Conservation (phyloP, 371 early-diverging fungal species). For the Mucor plumbeus region DNA sequence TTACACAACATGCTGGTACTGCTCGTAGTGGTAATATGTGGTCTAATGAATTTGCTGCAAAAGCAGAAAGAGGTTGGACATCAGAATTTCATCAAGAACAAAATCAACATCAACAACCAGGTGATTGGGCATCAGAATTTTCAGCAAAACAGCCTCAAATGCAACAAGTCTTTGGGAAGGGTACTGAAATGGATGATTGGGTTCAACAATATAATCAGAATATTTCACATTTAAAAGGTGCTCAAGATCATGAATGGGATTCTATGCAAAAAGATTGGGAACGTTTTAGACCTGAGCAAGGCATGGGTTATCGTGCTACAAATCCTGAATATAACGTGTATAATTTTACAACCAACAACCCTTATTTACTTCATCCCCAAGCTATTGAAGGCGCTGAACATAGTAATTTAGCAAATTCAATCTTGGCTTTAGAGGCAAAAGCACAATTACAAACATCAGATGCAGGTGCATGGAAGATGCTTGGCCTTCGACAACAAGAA, state of each 20-base stretch:
- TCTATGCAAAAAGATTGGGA: slow-evolving; percentile 78
- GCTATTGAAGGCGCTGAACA: slow-evolving; percentile 55
- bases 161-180: slow-evolving; percentile 65
- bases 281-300: slow-evolving; percentile 39
- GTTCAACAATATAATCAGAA: slow-evolving; percentile 73
- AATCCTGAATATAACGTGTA: slow-evolving; percentile 77
- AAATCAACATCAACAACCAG: slow-evolving; percentile 28
- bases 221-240: slow-evolving; percentile 69
- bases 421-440: slow-evolving; percentile 92
- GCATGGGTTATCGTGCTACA: slow-evolving; percentile 62
- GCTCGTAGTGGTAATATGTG: slow-evolving; percentile 29
- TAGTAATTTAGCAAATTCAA: slow-evolving; percentile 78
- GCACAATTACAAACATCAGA: slow-evolving; percentile 82
- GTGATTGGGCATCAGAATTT: slow-evolving; percentile 67
- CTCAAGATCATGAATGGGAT: slow-evolving; percentile 81
- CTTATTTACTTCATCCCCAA: slow-evolving; percentile 62
- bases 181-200: slow-evolving; percentile 58
- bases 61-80: slow-evolving; percentile 42
- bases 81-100: slow-evolving; percentile 55
- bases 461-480: slow-evolving; percentile 79
- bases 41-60: slow-evolving; percentile 37
- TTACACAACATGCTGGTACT: slow-evolving; percentile 29
- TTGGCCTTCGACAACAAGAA: slow-evolving; percentile 90
- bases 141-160: slow-evolving; percentile 32
- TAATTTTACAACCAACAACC: slow-evolving; percentile 80